A percentile compares a stretch with the other conserved stretches of the same genome.
Conservation (phyloP, 2,329 filamentous ascomycete species). For the Harringtonia aguacate region DNA sequence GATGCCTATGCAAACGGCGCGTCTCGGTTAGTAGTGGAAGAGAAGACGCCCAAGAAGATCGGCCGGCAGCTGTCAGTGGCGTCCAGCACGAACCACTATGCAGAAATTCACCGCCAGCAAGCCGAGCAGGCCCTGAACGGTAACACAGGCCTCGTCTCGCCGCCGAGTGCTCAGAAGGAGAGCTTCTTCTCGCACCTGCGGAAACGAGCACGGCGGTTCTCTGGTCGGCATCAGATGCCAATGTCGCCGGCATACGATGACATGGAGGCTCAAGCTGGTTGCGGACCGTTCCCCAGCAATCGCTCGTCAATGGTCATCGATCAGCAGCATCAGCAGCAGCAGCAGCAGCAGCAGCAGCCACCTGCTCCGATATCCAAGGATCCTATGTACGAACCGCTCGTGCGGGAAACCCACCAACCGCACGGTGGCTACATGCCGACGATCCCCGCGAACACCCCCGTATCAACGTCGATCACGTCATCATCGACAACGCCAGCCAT, state of each 20-base stretch:
- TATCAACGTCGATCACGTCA: slow-evolving; percentile 11
- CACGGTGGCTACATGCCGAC: slow-evolving; percentile 21
- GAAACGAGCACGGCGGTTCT: slow-evolving; percentile 85
- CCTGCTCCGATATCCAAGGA: slow-evolving; percentile 40
- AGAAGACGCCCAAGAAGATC: slow-evolving; percentile 78
- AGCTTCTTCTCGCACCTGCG: slow-evolving; percentile 97
- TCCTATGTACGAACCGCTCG: slow-evolving; percentile 49
- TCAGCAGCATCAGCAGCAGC: slow-evolving; percentile 25
- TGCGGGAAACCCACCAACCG: slow-evolving; percentile 40
- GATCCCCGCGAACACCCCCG: slow-evolving; percentile 34
- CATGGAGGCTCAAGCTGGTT: slow-evolving; percentile 84
- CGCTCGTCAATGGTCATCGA: slow-evolving; percentile 76
- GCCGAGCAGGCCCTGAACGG: slow-evolving; percentile 86
- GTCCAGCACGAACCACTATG: slow-evolving; percentile 86
- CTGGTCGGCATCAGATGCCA: slow-evolving; percentile 77
- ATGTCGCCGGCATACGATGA: slow-evolving; percentile 75
- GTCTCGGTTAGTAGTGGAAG: slow-evolving; percentile 31
- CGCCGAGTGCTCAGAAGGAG: slow-evolving; percentile 73
- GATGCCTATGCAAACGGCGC: slow-evolving; percentile 34
- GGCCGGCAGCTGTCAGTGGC: slow-evolving; percentile 87
- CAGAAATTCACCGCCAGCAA: slow-evolving; percentile 80
- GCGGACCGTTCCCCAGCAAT: slow-evolving; percentile 79
- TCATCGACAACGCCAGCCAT: not conserved
- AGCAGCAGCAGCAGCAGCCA: slow-evolving; percentile 19
- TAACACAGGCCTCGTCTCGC: slow-evolving; percentile 62